Percentiles rank a stretch among this genome's conserved stretches.
phyloP scores from a whole-genome alignment of 2,329 filamentous ascomycete species.

The Pseudogymnoascus sp. region DNA sequence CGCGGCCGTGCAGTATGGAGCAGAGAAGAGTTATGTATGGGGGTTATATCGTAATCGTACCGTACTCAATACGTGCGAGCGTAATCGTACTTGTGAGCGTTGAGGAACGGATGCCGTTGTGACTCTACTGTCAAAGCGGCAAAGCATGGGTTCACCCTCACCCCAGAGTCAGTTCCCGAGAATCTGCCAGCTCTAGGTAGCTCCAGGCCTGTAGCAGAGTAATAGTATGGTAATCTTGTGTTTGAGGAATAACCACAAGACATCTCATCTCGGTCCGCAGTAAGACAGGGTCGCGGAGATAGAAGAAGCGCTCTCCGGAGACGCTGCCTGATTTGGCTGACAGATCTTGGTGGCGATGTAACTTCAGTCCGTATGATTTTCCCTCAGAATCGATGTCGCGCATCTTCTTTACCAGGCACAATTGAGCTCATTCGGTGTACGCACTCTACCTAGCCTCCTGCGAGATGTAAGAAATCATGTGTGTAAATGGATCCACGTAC shows the following conservation, averaged over 20 bases:
- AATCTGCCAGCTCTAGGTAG: not conserved
- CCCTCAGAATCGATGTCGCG: constrained; percentile 1
- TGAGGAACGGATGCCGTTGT: not conserved
- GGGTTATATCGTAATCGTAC: not conserved
- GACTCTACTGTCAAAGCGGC: constrained; percentile 4
- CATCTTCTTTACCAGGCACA: not conserved
- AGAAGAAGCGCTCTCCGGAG: not conserved
- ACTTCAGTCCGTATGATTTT: not conserved
- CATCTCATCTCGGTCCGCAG: constrained; percentile 1
- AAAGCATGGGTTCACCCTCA: constrained; percentile 2
- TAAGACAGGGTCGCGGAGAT: constrained; percentile 7
- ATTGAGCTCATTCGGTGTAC: constrained; percentile 2
- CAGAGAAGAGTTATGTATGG: not conserved
- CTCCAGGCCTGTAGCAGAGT: not conserved
- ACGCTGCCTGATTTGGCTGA: not conserved
- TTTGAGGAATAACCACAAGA: not conserved
- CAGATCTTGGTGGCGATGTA: not conserved
- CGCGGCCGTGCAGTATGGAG: not conserved
- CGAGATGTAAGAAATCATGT: constrained; percentile 6
- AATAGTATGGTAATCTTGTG: not conserved
- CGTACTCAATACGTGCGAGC: too few species aligned
- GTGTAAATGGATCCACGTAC: not conserved
- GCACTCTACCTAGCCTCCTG: constrained; percentile 4
- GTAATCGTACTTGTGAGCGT: not conserved
- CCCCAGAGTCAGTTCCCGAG: not conserved